phyloP scores from a whole-genome alignment of 2,329 filamentous ascomycete species.

The Aphanocladium album region DNA sequence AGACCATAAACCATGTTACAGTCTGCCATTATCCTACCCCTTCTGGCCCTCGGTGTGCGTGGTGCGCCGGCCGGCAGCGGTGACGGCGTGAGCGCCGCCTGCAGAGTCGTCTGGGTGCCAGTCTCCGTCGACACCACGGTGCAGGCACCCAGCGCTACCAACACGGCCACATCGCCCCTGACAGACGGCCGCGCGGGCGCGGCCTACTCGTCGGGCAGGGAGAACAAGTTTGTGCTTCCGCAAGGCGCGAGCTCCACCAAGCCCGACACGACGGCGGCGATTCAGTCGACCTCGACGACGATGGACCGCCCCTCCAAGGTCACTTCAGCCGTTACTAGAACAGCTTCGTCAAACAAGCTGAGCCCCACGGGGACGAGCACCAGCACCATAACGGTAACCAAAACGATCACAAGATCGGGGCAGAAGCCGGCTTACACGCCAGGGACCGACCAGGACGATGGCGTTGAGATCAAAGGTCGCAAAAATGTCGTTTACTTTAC shows the following conservation, averaged over 20 bases:
- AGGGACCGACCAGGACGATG: neutral
- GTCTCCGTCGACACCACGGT: neutral
- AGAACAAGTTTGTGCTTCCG: neutral
- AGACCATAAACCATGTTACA: neutral
- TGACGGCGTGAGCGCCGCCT: neutral
- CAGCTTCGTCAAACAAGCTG: conserved; percentile 1
- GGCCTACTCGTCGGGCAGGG: neutral
- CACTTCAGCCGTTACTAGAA: neutral
- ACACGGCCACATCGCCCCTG: neutral
- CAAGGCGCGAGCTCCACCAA: neutral
- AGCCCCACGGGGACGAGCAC: conserved; percentile 5
- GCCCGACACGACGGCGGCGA: neutral
- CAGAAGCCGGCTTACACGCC: neutral
- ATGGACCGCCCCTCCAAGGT: conserved; percentile 1
- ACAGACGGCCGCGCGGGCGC: neutral
- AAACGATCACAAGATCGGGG: neutral
- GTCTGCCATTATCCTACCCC: neutral
- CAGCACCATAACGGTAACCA: neutral
- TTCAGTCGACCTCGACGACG: neutral
- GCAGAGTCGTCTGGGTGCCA: neutral
- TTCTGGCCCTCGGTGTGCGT: neutral
- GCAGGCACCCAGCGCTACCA: conserved; percentile 1
- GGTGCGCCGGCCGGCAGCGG: neutral
- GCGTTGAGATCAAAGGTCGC: neutral
- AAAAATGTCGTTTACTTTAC: conserved; percentile 48